Evolutionary conservation across 2,329 filamentous ascomycete species (phyloP), one percentile per base, ranked within the genome.

Genomic region (Balansia obtecta): DNA sequence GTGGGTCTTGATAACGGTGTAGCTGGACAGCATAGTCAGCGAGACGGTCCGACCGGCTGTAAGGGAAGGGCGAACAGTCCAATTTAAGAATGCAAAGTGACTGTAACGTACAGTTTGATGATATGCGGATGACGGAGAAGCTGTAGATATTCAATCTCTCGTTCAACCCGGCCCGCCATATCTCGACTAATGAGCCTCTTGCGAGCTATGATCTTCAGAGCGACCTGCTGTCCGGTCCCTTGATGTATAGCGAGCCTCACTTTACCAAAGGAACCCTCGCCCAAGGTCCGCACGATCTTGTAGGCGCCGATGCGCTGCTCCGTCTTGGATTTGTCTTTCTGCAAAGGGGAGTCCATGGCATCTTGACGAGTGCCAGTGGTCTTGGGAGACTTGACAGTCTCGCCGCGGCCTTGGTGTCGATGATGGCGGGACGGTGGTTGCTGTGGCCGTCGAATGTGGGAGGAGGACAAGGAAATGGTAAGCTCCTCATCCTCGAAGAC

Each of bases 61-160:
- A 46, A 27, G 39, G n/a, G 38, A 18, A 11, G 38, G 20, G 10
- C 15, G 2, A 15, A 37, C 10, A 11, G 34, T 7, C 27, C 4
- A 37, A 37, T 7, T 3, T 15, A 18, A 41, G 27, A 40, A 20
- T 13, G 20, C n/a, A 33, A 33, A 13, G 0, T 12, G 2, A 47
- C 4, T 10, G 1, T 7, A 16, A 73, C 78, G 63, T 75, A 96
- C 82, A 98, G 78, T 71, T 98, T 98, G 74, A 98, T 98, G 65
- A 98, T 98, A 69, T 98, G 93, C 40, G 93, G 93, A 68, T 98
- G 93, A 53, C 93, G 83, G 54, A 98, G 76, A 53, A 98, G 74
- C 71, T 98, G 93, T 55, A 98, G 78, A 65, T 98, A 98, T 67
- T 96, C 90, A 60, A 98, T 98, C 74, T 98, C 93, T 58, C 93